Percentiles rank a stretch among this genome's conserved stretches.
Conservation (phyloP, 257 asterid species). For the Nicotiana paniculata region DNA sequence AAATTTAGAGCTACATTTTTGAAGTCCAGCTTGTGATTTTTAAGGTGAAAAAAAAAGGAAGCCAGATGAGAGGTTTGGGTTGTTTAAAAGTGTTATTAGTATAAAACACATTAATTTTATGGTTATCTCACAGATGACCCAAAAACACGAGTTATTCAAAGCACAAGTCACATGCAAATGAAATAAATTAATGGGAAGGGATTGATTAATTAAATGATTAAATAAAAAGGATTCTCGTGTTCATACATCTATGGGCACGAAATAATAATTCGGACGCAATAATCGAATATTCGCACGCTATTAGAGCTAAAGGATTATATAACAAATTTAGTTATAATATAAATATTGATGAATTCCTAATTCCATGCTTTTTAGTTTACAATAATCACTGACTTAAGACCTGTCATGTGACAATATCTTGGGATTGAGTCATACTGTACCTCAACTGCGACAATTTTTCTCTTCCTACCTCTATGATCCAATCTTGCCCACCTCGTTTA, state of each 20-base stretch:
- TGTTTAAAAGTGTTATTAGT: not conserved
- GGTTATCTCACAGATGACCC: not conserved
- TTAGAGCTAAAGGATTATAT: constrained; percentile 28
- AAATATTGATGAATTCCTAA: not conserved
- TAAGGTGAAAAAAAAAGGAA: not conserved
- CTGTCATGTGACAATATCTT: constrained; percentile 62
- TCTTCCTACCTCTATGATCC: constrained; percentile 16
- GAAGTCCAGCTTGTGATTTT: not conserved
- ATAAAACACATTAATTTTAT: not conserved
- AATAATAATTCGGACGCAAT: constrained; percentile 35
- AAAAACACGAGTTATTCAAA: constrained; percentile 36
- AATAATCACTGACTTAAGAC: constrained; percentile 6
- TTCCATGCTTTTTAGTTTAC: not conserved
- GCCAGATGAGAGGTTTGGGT: not conserved
- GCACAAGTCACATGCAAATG: constrained; percentile 46
- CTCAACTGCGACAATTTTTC: not conserved
- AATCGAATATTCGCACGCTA: constrained; percentile 86
- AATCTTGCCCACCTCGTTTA: constrained; percentile 28
- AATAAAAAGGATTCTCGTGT: constrained; percentile 26
- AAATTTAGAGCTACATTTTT: not conserved
- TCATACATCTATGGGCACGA: constrained; percentile 11
- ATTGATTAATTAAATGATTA: constrained; percentile 40
- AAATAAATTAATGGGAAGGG: constrained; percentile 10
- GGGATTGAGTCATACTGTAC: constrained; percentile 50
- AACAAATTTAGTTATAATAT: not conserved